A percentile compares a stretch with the other conserved stretches of the same genome.
phyloP scores from a whole-genome alignment of 2,329 filamentous ascomycete species.

The Atkinsonella texensis region DNA sequence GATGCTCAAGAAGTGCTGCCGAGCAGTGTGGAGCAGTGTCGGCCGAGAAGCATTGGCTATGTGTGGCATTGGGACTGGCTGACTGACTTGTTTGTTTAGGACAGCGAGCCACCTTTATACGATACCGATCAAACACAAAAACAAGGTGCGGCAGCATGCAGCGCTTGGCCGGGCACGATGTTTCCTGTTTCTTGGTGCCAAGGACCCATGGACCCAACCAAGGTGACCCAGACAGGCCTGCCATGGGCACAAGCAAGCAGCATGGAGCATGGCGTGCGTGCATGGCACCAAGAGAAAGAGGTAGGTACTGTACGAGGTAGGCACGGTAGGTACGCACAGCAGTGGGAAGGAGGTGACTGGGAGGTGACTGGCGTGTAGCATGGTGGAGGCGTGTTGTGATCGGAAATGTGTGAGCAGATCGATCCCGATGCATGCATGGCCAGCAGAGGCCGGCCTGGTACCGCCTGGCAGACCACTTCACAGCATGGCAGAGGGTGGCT shows the following conservation, averaged over 20 bases:
- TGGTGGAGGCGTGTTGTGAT: slow-evolving; percentile 3
- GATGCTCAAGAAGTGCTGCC: too few species aligned
- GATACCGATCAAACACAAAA: background rate
- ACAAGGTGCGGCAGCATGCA: background rate
- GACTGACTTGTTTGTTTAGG: background rate
- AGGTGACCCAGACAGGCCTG: too few species aligned
- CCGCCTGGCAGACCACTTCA: background rate
- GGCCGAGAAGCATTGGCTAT: background rate
- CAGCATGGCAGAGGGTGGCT: background rate
- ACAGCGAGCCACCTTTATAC: background rate
- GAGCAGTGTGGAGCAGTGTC: too few species aligned
- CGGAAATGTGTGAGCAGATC: slow-evolving; percentile 5
- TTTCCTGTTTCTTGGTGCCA: background rate
- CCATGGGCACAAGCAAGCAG: too few species aligned
- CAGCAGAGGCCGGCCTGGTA: background rate
- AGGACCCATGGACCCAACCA: background rate
- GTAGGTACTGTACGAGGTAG: too few species aligned
- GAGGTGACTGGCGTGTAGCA: background rate
- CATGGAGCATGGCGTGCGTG: too few species aligned
- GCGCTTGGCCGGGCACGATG: background rate
- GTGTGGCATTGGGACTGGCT: background rate
- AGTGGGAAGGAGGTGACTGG: too few species aligned
- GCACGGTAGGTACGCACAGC: too few species aligned
- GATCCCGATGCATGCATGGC: slow-evolving; percentile 4
- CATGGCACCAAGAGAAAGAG: too few species aligned